A percentile compares a stretch with the other conserved stretches of the same genome.
phyloP scores from a whole-genome alignment of 305 asterid genomes.

The Fraxinus floribunda region DNA sequence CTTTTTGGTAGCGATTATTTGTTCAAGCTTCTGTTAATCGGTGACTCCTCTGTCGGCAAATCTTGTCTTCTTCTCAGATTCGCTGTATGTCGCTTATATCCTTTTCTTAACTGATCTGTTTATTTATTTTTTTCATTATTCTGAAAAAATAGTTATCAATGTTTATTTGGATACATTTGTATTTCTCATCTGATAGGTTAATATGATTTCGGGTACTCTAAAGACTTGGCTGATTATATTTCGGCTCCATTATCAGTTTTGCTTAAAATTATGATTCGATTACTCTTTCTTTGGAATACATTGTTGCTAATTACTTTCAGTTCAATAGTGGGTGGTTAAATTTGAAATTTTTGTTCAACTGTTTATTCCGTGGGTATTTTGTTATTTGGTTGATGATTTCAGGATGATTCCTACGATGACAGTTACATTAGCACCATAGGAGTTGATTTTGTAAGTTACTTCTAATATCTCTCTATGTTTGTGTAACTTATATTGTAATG shows the following conservation, averaged over 20 bases:
- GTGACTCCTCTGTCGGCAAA: slow-evolving; percentile 94
- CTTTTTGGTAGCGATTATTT: slow-evolving; percentile 62
- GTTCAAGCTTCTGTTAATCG: slow-evolving; percentile 93
- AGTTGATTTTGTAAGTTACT: slow-evolving; percentile 76
- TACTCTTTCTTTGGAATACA: neutral
- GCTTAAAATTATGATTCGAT: neutral
- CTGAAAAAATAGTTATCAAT: neutral
- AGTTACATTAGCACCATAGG: slow-evolving; percentile 96
- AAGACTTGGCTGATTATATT: neutral
- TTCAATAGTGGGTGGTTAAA: neutral
- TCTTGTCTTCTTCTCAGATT: slow-evolving; percentile 91
- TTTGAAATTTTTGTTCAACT: neutral
- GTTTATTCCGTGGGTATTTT: neutral
- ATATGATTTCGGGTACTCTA: neutral
- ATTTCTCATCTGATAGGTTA: neutral
- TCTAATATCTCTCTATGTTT: neutral
- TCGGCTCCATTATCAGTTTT: neutral
- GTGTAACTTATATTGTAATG: neutral
- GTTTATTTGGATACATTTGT: slow-evolving; percentile 6
- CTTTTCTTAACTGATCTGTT: neutral
- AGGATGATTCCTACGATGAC: slow-evolving; percentile 96
- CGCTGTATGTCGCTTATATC: slow-evolving; percentile 54
- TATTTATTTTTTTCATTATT: neutral
- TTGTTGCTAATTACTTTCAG: neutral
- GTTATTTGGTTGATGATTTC: slow-evolving; percentile 29